Evolutionary conservation across 805 yeast genomes (phyloP).

Genomic region (Myxozyma sirexii): DNA sequence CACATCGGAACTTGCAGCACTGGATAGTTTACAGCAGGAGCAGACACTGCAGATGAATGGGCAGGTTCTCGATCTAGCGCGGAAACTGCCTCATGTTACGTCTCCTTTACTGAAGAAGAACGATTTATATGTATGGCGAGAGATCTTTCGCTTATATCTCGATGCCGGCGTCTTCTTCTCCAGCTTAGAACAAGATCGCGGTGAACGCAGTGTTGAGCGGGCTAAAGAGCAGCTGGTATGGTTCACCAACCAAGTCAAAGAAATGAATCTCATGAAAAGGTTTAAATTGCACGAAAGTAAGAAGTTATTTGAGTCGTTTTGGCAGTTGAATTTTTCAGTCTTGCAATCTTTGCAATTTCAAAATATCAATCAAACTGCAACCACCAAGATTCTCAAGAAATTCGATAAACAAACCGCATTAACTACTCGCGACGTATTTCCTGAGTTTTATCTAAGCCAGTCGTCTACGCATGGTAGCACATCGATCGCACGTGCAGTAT

Average conservation of each 20-base stretch:
- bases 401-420: conserved; percentile 73
- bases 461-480: background rate
- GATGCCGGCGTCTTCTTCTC: conserved; percentile 68
- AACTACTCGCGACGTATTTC: conserved; percentile 47
- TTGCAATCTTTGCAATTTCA: conserved; percentile 63
- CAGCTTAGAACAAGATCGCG: conserved; percentile 51
- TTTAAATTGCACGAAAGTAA: conserved; percentile 54
- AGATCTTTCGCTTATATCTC: conserved; percentile 63
- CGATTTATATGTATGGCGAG: conserved; percentile 72
- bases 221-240: conserved; percentile 50
- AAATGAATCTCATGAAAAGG: conserved; percentile 44
- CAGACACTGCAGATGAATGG: conserved; percentile 50
- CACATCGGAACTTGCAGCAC: conserved; percentile 54
- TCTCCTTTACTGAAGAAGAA: conserved; percentile 47
- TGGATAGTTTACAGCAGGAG: conserved; percentile 48
- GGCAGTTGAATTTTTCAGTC: conserved; percentile 56
- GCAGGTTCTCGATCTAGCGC: conserved; percentile 50
- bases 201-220: conserved; percentile 52
- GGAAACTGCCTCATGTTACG: conserved; percentile 46
- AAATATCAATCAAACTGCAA: conserved; percentile 63
- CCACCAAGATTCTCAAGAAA: conserved; percentile 69
- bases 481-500: conserved; percentile 56
- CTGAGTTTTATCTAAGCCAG: conserved; percentile 42
- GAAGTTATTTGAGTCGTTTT: conserved; percentile 53
- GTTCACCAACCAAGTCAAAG: conserved; percentile 49